Base-by-base conservation (phyloP, 441 rosid genomes). In the Euphorbia celastroides region DNA sequence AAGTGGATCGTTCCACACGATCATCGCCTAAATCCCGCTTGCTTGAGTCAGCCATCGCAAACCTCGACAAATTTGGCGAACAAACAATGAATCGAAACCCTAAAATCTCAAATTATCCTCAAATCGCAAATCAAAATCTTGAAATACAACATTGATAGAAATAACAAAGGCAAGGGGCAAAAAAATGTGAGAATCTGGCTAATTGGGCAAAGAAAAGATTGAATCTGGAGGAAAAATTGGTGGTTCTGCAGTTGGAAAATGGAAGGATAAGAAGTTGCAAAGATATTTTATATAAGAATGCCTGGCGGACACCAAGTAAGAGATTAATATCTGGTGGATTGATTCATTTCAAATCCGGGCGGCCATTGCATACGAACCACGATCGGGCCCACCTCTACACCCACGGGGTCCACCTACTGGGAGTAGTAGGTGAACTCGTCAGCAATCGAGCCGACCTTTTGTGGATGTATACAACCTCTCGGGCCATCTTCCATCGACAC, bases 41-140 rank as follows among this genome's bases (percentile, higher is more conserved):
- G 64, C 79, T 69, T 56, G 85, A 64, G 79, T 76, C 72, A 60
- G 85, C 68, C 97, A 92, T 90, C 48, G 60, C 62, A 60, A 77
- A 50, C 41, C 67, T 68, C 50, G 22, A 1, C 26, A 57, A 60
- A 64, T 34, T 42, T 48, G 28, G 19, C 38, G 23, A 73, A 7
- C 7, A 42, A 22, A 59, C 50, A 10, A 2, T 64, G 68, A 59
- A 50, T 50, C 38, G 17, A 64, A 64, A 74, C 65, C 67, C 64
- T 52, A 25, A 68, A 48, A 51, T 68, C 74, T 51, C 28, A 19
- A 56, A 23, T 70, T 32, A 4, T 57, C 60, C 65, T 31, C 7
- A 0, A 59, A 32, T 9, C 5, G 5, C 22, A 0, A 54, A 62
- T 54, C 32, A 54, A 51, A 61, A 31, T 41, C 12, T 52, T 31